Percentiles rank a stretch among this genome's conserved stretches.
Conservation (phyloP, 495 filamentous ascomycete species). For the Filosporella fistucella region DNA sequence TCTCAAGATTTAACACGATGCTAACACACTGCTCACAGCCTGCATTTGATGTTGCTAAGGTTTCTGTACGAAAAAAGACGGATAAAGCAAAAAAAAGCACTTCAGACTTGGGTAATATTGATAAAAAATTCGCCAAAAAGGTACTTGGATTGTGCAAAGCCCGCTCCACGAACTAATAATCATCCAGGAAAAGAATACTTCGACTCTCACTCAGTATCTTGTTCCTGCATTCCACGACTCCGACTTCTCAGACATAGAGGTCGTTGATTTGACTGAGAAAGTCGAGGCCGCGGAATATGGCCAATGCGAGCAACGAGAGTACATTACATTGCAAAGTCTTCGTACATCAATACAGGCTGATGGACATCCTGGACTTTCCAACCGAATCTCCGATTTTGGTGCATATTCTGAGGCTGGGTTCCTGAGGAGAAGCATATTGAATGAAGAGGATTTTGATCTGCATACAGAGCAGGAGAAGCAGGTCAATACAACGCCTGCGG, state of each 20-base stretch:
- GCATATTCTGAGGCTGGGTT: not conserved
- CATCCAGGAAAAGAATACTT: not conserved
- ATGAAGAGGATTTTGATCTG: not conserved
- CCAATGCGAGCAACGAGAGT: no score
- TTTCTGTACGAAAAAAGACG: slow-evolving; percentile 24
- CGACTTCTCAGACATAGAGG: no score
- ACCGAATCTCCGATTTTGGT: no score
- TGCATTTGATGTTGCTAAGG: slow-evolving; percentile 2
- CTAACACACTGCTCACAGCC: not conserved
- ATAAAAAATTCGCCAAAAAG: not conserved
- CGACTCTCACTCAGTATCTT: not conserved
- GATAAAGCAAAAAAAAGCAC: slow-evolving; percentile 36
- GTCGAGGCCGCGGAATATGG: no score
- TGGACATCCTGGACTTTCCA: no score
- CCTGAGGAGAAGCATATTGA: not conserved
- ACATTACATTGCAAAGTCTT: no score
- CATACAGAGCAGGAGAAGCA: not conserved
- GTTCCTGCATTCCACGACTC: no score
- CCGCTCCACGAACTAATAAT: not conserved
- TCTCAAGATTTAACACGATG: not conserved
- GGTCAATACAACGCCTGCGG: not conserved
- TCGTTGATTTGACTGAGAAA: no score
- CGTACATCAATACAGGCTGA: no score
- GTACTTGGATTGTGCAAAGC: not conserved
- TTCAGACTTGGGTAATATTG: slow-evolving; percentile 31